These are phyloP conservation scores for Aspergillus incahuasiensis DNA, from an alignment of 495 filamentous ascomycete species.

Conservation along the genomic window DNA sequence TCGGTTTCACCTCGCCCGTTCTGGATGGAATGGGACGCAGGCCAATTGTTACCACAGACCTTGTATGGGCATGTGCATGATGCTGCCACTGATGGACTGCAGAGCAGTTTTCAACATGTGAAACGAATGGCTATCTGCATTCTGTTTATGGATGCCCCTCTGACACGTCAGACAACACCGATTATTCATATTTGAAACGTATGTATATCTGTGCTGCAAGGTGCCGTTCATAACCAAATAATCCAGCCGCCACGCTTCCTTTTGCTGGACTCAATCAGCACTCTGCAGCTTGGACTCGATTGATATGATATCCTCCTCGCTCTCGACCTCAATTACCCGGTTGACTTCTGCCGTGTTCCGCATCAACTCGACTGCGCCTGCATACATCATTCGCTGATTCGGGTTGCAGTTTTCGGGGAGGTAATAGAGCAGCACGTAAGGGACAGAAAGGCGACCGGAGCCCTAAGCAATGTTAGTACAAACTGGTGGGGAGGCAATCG, in stretches of 20 bases:
- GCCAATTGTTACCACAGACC: too few species aligned
- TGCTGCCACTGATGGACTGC: too few species aligned
- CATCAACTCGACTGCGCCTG: constrained; percentile 91
- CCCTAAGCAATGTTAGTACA: constrained; percentile 32
- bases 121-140: not conserved
- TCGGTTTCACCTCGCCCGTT: too few species aligned
- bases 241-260: not conserved
- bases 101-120: too few species aligned
- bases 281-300: constrained; percentile 64
- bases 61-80: too few species aligned
- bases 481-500: not conserved
- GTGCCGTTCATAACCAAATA: not conserved
- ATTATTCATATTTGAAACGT: not conserved
- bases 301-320: constrained; percentile 68
- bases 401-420: constrained; percentile 83
- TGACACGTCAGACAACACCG: not conserved
- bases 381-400: constrained; percentile 87
- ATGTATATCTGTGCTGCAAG: not conserved
- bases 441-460: constrained; percentile 61
- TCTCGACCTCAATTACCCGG: constrained; percentile 73
- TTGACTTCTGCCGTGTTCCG: constrained; percentile 82
- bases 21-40: too few species aligned
- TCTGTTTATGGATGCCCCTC: not conserved
- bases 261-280: constrained; percentile 12
- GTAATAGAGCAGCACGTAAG: constrained; percentile 92